Evolutionary conservation across 768 basidiomycete genomes (phyloP).

Genomic region (Atractiella rhizophila): DNA sequence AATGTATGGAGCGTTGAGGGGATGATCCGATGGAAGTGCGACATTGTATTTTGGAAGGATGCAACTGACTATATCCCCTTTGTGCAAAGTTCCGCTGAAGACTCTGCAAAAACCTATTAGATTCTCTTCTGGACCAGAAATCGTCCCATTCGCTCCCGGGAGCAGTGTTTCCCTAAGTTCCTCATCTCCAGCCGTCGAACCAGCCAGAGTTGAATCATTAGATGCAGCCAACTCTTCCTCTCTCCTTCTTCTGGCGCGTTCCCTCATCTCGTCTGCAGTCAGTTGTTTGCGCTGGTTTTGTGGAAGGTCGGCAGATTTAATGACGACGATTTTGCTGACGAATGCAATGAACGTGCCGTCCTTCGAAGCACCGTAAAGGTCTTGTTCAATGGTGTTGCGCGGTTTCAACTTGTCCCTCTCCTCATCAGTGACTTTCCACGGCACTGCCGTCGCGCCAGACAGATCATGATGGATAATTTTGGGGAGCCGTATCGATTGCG

Average conservation of each 20-base stretch:
- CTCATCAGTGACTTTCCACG: too few species aligned
- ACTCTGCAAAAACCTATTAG: conserved; percentile 80
- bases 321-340: conserved; percentile 96
- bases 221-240: conserved; percentile 18
- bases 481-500: conserved; percentile 61
- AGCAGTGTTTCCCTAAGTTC: not conserved
- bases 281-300: conserved; percentile 52
- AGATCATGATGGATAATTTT: too few species aligned
- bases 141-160: conserved; percentile 5
- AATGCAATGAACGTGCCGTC: conserved; percentile 46
- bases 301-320: conserved; percentile 51
- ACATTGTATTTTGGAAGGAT: conserved; percentile 68
- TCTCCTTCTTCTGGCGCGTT: conserved; percentile 33
- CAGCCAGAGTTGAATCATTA: conserved; percentile 5
- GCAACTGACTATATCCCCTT: conserved; percentile 39
- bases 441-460: too few species aligned
- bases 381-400: conserved; percentile 55
- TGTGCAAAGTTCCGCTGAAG: conserved; percentile 60
- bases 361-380: conserved; percentile 47
- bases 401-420: conserved; percentile 34
- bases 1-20: conserved; percentile 41
- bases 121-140: conserved; percentile 28
- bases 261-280: conserved; percentile 61
- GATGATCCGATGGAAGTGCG: conserved; percentile 36
- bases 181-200: conserved; percentile 2